phyloP scores from a whole-genome alignment of 352 stramenopile species.

The Phytophthora palmivora region DNA sequence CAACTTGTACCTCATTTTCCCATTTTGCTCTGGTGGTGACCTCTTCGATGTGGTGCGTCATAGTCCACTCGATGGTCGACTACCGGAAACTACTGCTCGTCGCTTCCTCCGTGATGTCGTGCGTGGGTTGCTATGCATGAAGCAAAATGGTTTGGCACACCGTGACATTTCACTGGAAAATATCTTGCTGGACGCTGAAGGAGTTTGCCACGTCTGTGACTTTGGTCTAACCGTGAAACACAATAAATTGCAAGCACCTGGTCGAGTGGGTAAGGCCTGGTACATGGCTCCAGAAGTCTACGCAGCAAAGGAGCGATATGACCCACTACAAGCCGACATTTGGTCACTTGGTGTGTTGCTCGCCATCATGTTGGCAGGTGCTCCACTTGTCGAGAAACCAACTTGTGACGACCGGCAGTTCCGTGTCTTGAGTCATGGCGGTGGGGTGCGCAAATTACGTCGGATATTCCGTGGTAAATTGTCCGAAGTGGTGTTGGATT shows the following conservation, averaged over 20 bases:
- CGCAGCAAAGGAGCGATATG: slow-evolving; percentile 44
- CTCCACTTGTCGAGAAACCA: slow-evolving; percentile 54
- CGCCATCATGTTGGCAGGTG: slow-evolving; percentile 65
- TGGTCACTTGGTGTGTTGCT: slow-evolving; percentile 73
- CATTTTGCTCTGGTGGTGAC: slow-evolving; percentile 61
- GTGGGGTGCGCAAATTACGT: slow-evolving; percentile 53
- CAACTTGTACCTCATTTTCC: slow-evolving; percentile 59
- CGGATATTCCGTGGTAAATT: slow-evolving; percentile 45
- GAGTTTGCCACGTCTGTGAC: slow-evolving; percentile 58
- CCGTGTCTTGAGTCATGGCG: slow-evolving; percentile 39
- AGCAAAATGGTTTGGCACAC: slow-evolving; percentile 58
- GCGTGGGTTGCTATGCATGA: slow-evolving; percentile 41
- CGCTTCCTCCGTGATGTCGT: slow-evolving; percentile 50
- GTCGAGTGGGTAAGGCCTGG: slow-evolving; percentile 63
- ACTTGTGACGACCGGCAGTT: slow-evolving; percentile 46
- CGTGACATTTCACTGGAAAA: slow-evolving; percentile 76
- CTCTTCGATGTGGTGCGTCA: slow-evolving; percentile 60
- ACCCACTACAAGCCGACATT: slow-evolving; percentile 56
- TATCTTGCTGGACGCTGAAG: slow-evolving; percentile 49
- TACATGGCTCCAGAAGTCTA: slow-evolving; percentile 79
- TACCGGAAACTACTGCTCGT: slow-evolving; percentile 43
- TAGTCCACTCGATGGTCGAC: slow-evolving; percentile 36
- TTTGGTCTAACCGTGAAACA: slow-evolving; percentile 52
- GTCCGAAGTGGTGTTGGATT: slow-evolving; percentile 27
- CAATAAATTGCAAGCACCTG: slow-evolving; percentile 30